Percentiles rank a stretch among this genome's conserved stretches.
Evolutionary conservation across 345 rosid genomes (phyloP).

Genomic region (Pseudoturritis turrita): DNA sequence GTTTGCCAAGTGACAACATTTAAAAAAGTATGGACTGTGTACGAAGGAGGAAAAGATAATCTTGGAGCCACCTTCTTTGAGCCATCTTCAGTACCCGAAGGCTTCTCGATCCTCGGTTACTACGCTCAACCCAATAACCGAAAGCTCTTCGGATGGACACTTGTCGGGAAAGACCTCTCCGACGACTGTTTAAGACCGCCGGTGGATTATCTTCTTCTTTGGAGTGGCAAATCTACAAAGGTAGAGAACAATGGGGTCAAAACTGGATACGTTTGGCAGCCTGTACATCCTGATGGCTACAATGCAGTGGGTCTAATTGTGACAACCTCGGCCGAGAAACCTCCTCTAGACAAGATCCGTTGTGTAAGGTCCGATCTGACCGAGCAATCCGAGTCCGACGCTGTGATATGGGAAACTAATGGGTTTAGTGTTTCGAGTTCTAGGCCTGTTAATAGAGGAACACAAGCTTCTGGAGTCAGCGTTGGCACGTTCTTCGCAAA

Average conservation of each 20-base stretch:
- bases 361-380: conserved; percentile 70
- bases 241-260: conserved; percentile 42
- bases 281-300: conserved; percentile 63
- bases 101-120: conserved; percentile 55
- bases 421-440: conserved; percentile 41
- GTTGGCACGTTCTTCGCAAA: conserved; percentile 58
- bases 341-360: conserved; percentile 51
- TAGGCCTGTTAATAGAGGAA: conserved; percentile 47
- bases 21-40: conserved; percentile 51
- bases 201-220: conserved; percentile 68
- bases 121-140: conserved; percentile 63
- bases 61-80: conserved; percentile 70
- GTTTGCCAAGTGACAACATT: conserved; percentile 49
- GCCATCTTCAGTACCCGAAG: conserved; percentile 45
- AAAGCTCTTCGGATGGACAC: conserved; percentile 52
- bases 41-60: conserved; percentile 61
- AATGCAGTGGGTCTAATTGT: conserved; percentile 53
- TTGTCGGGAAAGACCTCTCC: conserved; percentile 46
- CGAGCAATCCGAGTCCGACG: conserved; percentile 41
- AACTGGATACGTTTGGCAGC: conserved; percentile 63
- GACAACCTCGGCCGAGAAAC: conserved; percentile 55
- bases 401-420: conserved; percentile 56
- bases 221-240: conserved; percentile 64
- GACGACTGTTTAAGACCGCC: conserved; percentile 41
- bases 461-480: conserved; percentile 42